Conservation (phyloP, 768 basidiomycete genomes). For the Boletus edulis region DNA sequence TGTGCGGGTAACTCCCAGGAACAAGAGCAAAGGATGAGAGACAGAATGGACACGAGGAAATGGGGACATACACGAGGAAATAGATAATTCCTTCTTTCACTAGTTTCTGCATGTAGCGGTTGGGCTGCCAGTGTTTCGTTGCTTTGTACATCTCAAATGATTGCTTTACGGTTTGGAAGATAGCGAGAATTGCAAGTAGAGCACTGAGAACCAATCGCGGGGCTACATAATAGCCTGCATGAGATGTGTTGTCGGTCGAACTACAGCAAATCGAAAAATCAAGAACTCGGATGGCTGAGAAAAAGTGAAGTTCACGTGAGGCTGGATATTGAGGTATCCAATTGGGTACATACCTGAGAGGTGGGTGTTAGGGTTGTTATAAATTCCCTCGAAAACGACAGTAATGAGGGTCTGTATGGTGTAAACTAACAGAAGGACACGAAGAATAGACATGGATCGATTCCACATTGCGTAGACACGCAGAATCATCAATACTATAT, state of each 20-base stretch:
- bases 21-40: too few species aligned
- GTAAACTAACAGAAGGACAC: background rate
- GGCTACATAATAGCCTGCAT: background rate
- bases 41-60: background rate
- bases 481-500: constrained; percentile 7
- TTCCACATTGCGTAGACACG: background rate
- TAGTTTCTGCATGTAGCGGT: background rate
- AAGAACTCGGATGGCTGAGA: background rate
- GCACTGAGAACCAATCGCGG: background rate
- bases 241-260: too few species aligned
- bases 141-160: background rate
- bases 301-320: background rate
- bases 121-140: background rate
- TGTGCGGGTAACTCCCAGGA: too few species aligned
- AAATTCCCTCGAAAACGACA: background rate
- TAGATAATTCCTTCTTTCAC: background rate
- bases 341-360: background rate
- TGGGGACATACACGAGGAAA: background rate
- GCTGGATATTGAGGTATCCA: background rate
- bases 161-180: background rate
- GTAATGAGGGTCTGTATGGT: background rate
- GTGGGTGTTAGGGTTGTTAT: background rate
- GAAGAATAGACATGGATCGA: background rate
- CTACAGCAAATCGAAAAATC: background rate
- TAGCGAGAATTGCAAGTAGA: background rate